Evolutionary conservation across 176 grass and related monocot genomes (phyloP).

Genomic region (Carex myosuroides): DNA sequence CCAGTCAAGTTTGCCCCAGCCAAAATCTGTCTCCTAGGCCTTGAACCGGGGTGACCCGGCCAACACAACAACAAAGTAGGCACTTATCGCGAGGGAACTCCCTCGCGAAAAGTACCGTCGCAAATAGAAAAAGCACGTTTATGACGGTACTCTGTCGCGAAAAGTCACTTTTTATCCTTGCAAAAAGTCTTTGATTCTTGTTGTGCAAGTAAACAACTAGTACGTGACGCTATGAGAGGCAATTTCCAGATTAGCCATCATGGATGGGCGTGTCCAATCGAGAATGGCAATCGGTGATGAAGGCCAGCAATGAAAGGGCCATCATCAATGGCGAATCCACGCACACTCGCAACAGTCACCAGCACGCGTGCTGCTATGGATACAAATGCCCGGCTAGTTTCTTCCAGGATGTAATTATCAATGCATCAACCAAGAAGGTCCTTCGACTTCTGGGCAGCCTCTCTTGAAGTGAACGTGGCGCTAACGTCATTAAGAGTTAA

Average conservation of each 20-base stretch:
- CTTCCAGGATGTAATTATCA: neutral
- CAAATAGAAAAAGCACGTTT: too few relatives aligned
- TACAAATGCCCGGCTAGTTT: neutral
- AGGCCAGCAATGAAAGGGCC: neutral
- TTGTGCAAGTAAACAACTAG: neutral
- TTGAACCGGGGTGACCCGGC: neutral
- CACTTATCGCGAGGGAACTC: too few relatives aligned
- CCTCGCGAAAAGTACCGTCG: too few relatives aligned
- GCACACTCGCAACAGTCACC: neutral
- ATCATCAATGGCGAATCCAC: neutral
- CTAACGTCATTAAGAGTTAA: neutral
- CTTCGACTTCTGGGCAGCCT: neutral
- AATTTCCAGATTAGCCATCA: neutral
- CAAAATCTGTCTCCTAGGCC: conserved; percentile 6
- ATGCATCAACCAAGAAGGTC: neutral
- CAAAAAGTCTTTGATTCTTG: too few relatives aligned
- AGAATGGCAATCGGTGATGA: neutral
- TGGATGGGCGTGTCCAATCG: neutral
- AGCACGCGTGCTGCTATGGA: neutral
- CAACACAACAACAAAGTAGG: too few relatives aligned
- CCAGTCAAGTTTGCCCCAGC: conserved; percentile 8
- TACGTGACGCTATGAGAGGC: neutral
- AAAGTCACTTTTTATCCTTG: too few relatives aligned
- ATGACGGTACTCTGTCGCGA: too few relatives aligned
- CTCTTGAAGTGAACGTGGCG: neutral